A percentile compares a stretch with the other conserved stretches of the same genome.
Evolutionary conservation across 1,284 basidiomycete genomes (phyloP).

Genomic region (Ceratobasidium sp.): DNA sequence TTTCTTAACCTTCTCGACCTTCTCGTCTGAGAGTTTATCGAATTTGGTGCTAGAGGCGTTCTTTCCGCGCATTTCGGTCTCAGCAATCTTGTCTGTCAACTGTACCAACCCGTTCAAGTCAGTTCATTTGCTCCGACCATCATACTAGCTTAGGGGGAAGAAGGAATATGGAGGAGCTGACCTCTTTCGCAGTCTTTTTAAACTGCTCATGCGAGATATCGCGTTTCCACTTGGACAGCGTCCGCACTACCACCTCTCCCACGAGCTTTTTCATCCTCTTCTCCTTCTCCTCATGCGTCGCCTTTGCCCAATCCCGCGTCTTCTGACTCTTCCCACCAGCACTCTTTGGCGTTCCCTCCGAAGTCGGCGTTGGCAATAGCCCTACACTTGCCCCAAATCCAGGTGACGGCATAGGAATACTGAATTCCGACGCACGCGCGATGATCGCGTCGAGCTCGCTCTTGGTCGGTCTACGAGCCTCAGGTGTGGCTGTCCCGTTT

Average conservation of each 20-base stretch:
- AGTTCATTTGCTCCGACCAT: too few relatives aligned
- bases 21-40: slow-evolving; percentile 85
- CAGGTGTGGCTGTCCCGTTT: slow-evolving; percentile 26
- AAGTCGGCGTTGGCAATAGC: slow-evolving; percentile 30
- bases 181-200: slow-evolving; percentile 96
- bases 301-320: slow-evolving; percentile 67
- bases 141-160: slow-evolving; percentile 23
- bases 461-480: slow-evolving; percentile 45
- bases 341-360: slow-evolving; percentile 57
- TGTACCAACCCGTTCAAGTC: slow-evolving; percentile 50
- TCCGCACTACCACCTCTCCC: slow-evolving; percentile 88
- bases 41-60: slow-evolving; percentile 78
- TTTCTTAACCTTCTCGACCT: slow-evolving; percentile 88
- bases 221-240: slow-evolving; percentile 89
- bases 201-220: slow-evolving; percentile 86
- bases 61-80: slow-evolving; percentile 80
- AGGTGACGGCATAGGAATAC: slow-evolving; percentile 47
- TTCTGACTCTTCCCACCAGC: slow-evolving; percentile 46
- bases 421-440: slow-evolving; percentile 47
- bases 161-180: slow-evolving; percentile 56
- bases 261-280: slow-evolving; percentile 86
- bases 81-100: slow-evolving; percentile 82
- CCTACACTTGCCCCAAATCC: background rate
- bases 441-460: slow-evolving; percentile 56
- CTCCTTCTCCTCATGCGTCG: slow-evolving; percentile 68